Percentiles rank a stretch among this genome's conserved stretches.
Evolutionary conservation across 495 filamentous ascomycete genomes (phyloP).

Genomic region (Annulohypoxylon stygium): DNA sequence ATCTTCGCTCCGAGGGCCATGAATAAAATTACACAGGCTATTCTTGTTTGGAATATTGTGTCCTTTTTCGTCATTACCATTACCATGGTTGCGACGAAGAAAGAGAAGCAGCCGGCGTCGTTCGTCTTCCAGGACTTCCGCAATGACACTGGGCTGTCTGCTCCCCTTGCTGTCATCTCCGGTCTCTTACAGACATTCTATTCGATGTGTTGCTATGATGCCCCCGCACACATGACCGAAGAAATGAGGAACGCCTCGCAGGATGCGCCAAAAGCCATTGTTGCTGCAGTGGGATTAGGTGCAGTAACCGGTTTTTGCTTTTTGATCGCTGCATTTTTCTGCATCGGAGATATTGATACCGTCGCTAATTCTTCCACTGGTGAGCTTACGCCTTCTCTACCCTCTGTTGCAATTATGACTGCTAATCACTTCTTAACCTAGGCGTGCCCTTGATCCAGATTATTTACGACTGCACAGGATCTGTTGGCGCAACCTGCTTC

Average conservation of each 20-base stretch:
- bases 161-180: background rate
- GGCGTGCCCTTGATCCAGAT: background rate
- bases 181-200: background rate
- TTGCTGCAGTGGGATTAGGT: background rate
- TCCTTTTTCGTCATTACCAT: background rate
- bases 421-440: background rate
- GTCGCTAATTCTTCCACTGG: background rate
- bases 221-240: background rate
- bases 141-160: background rate
- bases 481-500: background rate
- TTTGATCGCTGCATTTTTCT: background rate
- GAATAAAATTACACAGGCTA: background rate
- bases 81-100: background rate
- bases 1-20: background rate
- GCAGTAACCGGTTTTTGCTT: background rate
- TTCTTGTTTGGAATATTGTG: background rate
- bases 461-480: background rate
- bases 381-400: background rate
- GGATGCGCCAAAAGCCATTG: background rate
- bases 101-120: background rate
- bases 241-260: background rate
- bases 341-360: background rate
- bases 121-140: background rate
- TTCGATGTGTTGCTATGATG: constrained; percentile 1
- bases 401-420: background rate